phyloP scores from a whole-genome alignment of 495 filamentous ascomycete genomes.

The Alectoria sarmentosa region DNA sequence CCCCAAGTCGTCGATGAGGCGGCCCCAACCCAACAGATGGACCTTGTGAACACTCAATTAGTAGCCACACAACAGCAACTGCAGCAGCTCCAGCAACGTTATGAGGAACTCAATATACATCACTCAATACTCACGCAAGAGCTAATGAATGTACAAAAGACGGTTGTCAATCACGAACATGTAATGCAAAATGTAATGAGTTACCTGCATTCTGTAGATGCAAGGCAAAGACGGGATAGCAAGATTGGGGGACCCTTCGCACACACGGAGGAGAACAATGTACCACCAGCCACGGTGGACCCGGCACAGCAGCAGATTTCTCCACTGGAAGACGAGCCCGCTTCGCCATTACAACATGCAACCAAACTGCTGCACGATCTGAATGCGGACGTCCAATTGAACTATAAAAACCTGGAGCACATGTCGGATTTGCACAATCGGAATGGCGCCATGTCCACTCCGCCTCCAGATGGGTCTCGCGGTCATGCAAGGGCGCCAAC shows the following conservation, averaged over 20 bases:
- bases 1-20: conserved; percentile 58
- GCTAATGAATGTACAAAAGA: conserved; percentile 80
- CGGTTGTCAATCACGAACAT: conserved; percentile 73
- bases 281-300: conserved; percentile 26
- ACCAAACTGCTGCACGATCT: conserved; percentile 78
- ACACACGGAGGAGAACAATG: conserved; percentile 21
- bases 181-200: conserved; percentile 70
- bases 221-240: conserved; percentile 56
- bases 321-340: conserved; percentile 59
- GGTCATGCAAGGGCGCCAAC: conserved; percentile 38
- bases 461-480: conserved; percentile 37
- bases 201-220: conserved; percentile 59
- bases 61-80: conserved; percentile 88
- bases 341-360: conserved; percentile 81
- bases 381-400: conserved; percentile 70
- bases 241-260: conserved; percentile 46
- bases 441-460: conserved; percentile 36
- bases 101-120: conserved; percentile 76
- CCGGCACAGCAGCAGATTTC: conserved; percentile 35
- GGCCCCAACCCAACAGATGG: conserved; percentile 79
- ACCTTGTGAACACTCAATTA: conserved; percentile 79
- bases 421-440: conserved; percentile 66
- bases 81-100: conserved; percentile 74
- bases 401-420: conserved; percentile 66
- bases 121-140: conserved; percentile 85